A percentile compares a stretch with the other conserved stretches of the same genome.
Conservation (phyloP, 2,329 filamentous ascomycete species). For the Penicillium griseofulvum region DNA sequence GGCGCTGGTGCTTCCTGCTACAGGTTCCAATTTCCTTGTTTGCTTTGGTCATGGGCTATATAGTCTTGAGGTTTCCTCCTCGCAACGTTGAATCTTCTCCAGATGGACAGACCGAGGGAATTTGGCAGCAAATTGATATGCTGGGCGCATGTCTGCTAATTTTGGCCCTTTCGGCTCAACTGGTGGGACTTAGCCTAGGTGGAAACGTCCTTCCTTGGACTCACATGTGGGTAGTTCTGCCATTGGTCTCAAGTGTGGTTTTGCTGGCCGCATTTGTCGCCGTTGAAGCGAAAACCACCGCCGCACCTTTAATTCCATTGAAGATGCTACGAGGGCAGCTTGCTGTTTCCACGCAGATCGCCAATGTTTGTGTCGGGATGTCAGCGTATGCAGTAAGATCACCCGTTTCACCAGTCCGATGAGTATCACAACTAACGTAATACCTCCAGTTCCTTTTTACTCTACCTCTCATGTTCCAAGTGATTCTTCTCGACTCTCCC, state of each 20-base stretch:
- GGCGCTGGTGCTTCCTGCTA: constrained; percentile 56
- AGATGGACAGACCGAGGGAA: constrained; percentile 8
- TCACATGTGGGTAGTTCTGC: constrained; percentile 41
- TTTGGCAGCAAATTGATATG: constrained; percentile 59
- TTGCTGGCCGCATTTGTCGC: constrained; percentile 39
- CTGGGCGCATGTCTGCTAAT: constrained; percentile 58
- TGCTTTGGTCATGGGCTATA: constrained; percentile 54
- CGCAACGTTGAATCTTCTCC: not conserved
- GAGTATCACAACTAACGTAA: not conserved
- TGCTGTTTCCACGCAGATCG: constrained; percentile 55
- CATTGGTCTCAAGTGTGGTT: constrained; percentile 38
- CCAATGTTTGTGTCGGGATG: constrained; percentile 61
- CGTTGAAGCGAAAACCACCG: constrained; percentile 43
- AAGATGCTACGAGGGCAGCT: constrained; percentile 56
- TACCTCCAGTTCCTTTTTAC: constrained; percentile 46
- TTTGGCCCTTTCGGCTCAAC: constrained; percentile 56
- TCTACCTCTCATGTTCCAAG: constrained; percentile 47
- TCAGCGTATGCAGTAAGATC: constrained; percentile 60
- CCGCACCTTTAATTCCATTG: constrained; percentile 46
- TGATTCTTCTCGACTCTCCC: constrained; percentile 43
- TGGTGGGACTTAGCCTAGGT: constrained; percentile 45
- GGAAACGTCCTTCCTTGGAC: constrained; percentile 49
- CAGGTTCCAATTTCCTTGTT: constrained; percentile 60
- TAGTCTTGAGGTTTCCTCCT: constrained; percentile 52
- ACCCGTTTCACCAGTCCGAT: not conserved